phyloP scores from a whole-genome alignment of 768 basidiomycete genomes.

The Pisolithus tinctorius region DNA sequence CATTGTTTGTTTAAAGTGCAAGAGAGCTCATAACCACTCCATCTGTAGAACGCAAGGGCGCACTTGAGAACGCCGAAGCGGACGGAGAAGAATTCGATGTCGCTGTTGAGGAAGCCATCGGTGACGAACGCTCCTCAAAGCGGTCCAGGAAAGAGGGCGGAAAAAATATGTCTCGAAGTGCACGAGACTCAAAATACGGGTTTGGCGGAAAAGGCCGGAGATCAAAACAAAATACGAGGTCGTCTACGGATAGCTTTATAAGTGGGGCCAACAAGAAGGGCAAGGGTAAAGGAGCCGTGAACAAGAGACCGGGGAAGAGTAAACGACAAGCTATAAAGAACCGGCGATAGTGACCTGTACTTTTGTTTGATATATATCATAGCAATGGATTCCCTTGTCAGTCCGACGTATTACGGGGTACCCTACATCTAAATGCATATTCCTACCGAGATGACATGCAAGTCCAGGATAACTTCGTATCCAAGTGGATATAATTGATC shows the following conservation, averaged over 20 bases:
- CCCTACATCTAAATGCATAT: not conserved
- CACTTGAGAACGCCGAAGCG: conserved; percentile 56
- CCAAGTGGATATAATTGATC: too few relatives aligned
- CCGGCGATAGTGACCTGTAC: conserved; percentile 18
- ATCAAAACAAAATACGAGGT: conserved; percentile 75
- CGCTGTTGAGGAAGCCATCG: conserved; percentile 83
- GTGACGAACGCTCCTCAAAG: conserved; percentile 61
- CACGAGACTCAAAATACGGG: conserved; percentile 76
- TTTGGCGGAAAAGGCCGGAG: conserved; percentile 65
- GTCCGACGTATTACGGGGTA: too few relatives aligned
- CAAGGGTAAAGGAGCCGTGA: conserved; percentile 20
- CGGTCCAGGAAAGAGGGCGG: conserved; percentile 30
- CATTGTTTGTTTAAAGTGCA: not conserved
- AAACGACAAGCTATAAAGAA: conserved; percentile 41
- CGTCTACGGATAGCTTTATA: conserved; percentile 74
- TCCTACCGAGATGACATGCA: not conserved
- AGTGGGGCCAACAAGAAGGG: conserved; percentile 30
- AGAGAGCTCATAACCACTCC: not conserved
- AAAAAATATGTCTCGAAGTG: conserved; percentile 44
- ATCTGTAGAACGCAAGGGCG: conserved; percentile 72
- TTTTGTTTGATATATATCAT: conserved; percentile 3
- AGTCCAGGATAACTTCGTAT: too few relatives aligned
- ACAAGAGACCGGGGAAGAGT: conserved; percentile 54
- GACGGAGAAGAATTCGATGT: conserved; percentile 72
- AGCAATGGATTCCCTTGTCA: too few relatives aligned